Base-by-base conservation (phyloP, 2,329 filamentous ascomycete genomes). In the Ophiocordyceps robertsii region DNA sequence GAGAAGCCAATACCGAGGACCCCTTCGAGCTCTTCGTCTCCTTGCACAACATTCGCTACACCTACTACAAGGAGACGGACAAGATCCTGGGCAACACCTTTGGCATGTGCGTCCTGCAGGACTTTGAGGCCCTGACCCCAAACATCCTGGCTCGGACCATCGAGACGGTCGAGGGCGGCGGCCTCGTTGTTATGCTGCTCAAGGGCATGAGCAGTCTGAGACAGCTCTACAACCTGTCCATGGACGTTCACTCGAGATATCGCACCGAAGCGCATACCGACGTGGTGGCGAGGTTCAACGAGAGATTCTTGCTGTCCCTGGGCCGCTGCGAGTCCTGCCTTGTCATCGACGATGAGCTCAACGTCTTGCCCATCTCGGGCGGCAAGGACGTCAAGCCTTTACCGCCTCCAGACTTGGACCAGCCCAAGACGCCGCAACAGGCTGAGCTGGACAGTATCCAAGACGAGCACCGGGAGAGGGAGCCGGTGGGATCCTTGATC, bases 11-110 rank as follows among this genome's bases (percentile, higher is more conserved):
- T 62, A 76, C 80, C 43, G 87, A 94, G 59, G 92, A 98, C 59
- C 84, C 92, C 0, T 98, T 98, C 68, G 92, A 98, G 66, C 77
- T 96, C 43, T 98, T 96, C 66, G 83, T 96, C 54, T 92, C 88
- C 45, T 80, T 95, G 44, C 85, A 96, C 68, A 88, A 95, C 63
- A 95, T 98, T 60, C 84, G 92, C 63, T 98, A 98, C 75, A 87
- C 92, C 44, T 98, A 95, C 73, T 98, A 98, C 72, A 98, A 98
- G 67, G 92, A 98, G 68, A 96, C 92, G 27, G 92, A 98, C 57
- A 96, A 95, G 72, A 95, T 98, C 57, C 66, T 96, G 44, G 92
- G 92, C 60, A 94, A 96, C 62, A 98, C 92, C 37, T 98, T 92
- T 59, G 90, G 90, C 59, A 95, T 95, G 86, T 95, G 88, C 61